phyloP scores from a whole-genome alignment of 306 rosid species.

The Trichosanthes truncata region DNA sequence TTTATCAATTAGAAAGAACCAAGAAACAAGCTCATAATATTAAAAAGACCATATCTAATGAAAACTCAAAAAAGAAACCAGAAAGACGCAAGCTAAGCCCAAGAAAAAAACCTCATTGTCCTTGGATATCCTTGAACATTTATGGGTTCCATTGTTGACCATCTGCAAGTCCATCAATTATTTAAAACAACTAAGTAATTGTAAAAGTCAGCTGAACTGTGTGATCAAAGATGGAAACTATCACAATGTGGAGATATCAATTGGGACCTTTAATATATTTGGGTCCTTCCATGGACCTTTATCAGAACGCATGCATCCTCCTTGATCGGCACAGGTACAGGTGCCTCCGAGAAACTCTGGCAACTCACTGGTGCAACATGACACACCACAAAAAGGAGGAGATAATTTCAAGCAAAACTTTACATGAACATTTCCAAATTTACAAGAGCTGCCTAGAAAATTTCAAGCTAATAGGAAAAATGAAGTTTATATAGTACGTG shows the following conservation, averaged over 20 bases:
- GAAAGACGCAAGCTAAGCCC: slow-evolving; percentile 8
- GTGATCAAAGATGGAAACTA: neutral
- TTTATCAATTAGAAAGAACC: neutral
- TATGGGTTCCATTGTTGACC: slow-evolving; percentile 72
- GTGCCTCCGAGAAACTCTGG: slow-evolving; percentile 86
- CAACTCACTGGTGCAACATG: slow-evolving; percentile 52
- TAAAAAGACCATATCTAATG: neutral
- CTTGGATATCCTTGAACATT: slow-evolving; percentile 45
- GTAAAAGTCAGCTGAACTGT: neutral
- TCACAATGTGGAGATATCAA: neutral
- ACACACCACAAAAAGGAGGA: neutral
- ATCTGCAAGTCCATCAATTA: slow-evolving; percentile 37
- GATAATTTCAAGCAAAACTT: neutral
- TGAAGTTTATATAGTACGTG: neutral
- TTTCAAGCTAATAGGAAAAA: neutral
- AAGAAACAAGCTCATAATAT: neutral
- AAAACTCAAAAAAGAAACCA: neutral
- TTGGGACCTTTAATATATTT: slow-evolving; percentile 40
- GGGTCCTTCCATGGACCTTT: slow-evolving; percentile 92
- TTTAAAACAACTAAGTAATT: neutral
- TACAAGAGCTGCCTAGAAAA: slow-evolving; percentile 3
- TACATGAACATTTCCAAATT: neutral
- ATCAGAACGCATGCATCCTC: slow-evolving; percentile 86
- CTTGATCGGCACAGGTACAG: slow-evolving; percentile 70
- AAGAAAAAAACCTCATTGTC: slow-evolving; percentile 29